Conservation (phyloP, 306 rosid species). For the Glycine soja region DNA sequence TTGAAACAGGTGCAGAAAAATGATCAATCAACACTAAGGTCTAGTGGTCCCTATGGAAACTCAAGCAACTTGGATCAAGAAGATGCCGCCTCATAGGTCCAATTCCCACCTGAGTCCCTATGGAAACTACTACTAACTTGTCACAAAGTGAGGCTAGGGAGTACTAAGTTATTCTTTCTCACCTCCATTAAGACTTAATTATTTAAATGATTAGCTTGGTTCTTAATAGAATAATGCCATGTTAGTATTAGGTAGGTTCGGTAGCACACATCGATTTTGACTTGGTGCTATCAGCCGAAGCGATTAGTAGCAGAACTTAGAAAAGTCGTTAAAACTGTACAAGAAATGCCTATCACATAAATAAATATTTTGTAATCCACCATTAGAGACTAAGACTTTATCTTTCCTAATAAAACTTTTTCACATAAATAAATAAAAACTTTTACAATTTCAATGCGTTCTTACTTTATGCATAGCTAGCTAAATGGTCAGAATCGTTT, state of each 20-base stretch:
- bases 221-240: too few species aligned
- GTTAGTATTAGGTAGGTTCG: not conserved
- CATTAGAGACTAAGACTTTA: not conserved
- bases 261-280: not conserved
- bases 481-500: too few species aligned
- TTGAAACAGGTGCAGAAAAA: constrained; percentile 61
- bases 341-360: not conserved
- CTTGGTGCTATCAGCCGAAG: not conserved
- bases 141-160: too few species aligned
- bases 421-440: too few species aligned
- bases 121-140: too few species aligned
- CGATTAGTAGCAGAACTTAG: too few species aligned
- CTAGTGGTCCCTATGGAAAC: constrained; percentile 55
- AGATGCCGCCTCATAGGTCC: constrained; percentile 64
- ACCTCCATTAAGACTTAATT: too few species aligned
- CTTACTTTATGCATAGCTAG: too few species aligned
- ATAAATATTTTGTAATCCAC: too few species aligned
- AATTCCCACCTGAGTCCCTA: constrained; percentile 69
- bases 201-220: too few species aligned
- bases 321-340: not conserved
- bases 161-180: too few species aligned
- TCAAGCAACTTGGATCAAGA: constrained; percentile 63
- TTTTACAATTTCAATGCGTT: not conserved
- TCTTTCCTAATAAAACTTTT: not conserved
- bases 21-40: constrained; percentile 52